These are phyloP conservation scores for Candida verbasci DNA, from an alignment of 805 yeast species.

Conservation along the genomic window DNA sequence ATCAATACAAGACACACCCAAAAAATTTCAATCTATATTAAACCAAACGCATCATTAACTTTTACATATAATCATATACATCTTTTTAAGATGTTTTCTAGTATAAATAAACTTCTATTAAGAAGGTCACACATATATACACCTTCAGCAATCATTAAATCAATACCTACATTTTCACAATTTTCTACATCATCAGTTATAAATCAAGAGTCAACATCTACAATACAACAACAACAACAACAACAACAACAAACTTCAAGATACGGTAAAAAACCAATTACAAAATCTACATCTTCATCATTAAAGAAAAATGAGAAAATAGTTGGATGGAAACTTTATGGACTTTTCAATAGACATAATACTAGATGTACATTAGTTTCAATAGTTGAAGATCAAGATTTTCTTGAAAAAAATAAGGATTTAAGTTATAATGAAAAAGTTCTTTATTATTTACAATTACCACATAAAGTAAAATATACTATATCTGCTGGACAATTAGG, in stretches of 20 bases:
- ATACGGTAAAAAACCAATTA: not conserved
- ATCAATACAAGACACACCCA: too few species aligned
- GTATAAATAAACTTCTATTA: not conserved
- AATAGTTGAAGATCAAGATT: constrained; percentile 61
- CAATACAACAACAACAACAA: not conserved
- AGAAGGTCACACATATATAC: not conserved
- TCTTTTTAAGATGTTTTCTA: not conserved
- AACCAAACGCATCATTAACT: too few species aligned
- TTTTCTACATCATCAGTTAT: constrained; percentile 1
- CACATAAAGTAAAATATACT: constrained; percentile 66
- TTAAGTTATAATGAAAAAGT: constrained; percentile 65
- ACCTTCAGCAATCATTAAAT: not conserved
- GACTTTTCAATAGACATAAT: constrained; percentile 76
- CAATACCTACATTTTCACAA: not conserved
- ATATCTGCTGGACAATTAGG: constrained; percentile 84
- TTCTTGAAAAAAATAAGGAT: constrained; percentile 50
- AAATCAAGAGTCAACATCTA: not conserved
- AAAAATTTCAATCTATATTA: too few species aligned
- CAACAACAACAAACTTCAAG: constrained; percentile 1
- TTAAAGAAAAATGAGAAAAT: constrained; percentile 19
- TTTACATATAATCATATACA: too few species aligned
- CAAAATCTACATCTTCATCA: not conserved
- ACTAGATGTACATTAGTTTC: constrained; percentile 74
- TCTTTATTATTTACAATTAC: constrained; percentile 71
- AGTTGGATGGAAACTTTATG: constrained; percentile 71